phyloP scores from a whole-genome alignment of 2,329 filamentous ascomycete species.

The Penicillium brasilianum region DNA sequence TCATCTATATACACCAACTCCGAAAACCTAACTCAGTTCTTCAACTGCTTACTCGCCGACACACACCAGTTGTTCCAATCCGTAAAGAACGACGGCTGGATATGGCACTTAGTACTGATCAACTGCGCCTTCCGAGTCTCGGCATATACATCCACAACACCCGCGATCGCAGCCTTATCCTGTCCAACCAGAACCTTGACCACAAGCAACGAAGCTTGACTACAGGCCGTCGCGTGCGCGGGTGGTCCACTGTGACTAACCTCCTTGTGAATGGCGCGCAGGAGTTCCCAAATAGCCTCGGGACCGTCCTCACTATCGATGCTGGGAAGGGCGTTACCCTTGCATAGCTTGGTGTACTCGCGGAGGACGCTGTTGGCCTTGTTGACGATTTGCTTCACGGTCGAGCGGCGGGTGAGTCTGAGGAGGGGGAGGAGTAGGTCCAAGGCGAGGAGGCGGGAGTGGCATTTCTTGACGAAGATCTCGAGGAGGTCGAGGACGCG shows the following conservation, averaged over 20 bases:
- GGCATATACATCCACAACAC: conserved; percentile 68
- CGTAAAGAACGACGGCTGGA: conserved; percentile 69
- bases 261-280: conserved; percentile 72
- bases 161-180: conserved; percentile 58
- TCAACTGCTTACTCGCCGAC: conserved; percentile 49
- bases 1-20: conserved; percentile 1
- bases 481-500: conserved; percentile 86
- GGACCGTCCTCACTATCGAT: conserved; percentile 40
- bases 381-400: conserved; percentile 73
- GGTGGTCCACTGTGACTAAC: conserved; percentile 62
- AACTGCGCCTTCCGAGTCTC: conserved; percentile 66
- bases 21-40: conserved; percentile 40
- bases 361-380: conserved; percentile 75
- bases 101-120: conserved; percentile 59
- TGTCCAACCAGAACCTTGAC: conserved; percentile 51
- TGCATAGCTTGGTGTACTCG: conserved; percentile 70
- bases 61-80: conserved; percentile 77
- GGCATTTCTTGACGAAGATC: conserved; percentile 81
- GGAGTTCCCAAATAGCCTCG: conserved; percentile 59
- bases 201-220: conserved; percentile 57
- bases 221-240: conserved; percentile 75
- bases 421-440: conserved; percentile 76
- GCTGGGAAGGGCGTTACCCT: conserved; percentile 52
- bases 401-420: conserved; percentile 75
- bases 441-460: conserved; percentile 69